A percentile compares a stretch with the other conserved stretches of the same genome.
Conservation (phyloP, 2,329 filamentous ascomycete genomes). For the Lecanosticta acicola region DNA sequence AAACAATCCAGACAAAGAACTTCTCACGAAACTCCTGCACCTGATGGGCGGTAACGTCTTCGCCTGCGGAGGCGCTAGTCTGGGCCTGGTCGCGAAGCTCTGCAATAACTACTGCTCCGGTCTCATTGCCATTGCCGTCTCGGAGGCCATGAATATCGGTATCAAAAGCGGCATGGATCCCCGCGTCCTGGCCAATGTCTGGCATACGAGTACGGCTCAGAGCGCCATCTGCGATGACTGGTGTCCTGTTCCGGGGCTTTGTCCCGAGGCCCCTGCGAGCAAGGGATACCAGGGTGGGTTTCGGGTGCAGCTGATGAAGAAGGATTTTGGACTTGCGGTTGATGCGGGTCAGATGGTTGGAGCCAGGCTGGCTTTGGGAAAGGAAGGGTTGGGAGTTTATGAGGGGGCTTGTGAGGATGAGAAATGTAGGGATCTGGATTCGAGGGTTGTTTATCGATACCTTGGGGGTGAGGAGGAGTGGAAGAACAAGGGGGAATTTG, state of each 20-base stretch:
- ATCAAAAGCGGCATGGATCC: conserved; percentile 55
- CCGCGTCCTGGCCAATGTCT: conserved; percentile 48
- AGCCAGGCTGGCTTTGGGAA: conserved; percentile 46
- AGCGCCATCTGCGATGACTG: conserved; percentile 49
- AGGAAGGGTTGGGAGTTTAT: conserved; percentile 48
- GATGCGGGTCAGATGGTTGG: conserved; percentile 51
- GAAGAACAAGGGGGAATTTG: conserved; percentile 28
- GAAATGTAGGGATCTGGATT: conserved; percentile 51
- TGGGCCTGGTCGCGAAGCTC: conserved; percentile 55
- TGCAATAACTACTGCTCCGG: conserved; percentile 58
- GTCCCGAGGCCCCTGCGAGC: conserved; percentile 43
- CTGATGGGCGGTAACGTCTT: conserved; percentile 53
- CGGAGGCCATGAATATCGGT: conserved; percentile 57
- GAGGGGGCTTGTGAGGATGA: conserved; percentile 47
- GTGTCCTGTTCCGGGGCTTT: conserved; percentile 48
- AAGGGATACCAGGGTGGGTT: conserved; percentile 52
- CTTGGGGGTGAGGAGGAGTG: conserved; percentile 51
- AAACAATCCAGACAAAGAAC: conserved; percentile 40
- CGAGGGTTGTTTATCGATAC: conserved; percentile 53
- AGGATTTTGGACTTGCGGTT: conserved; percentile 53
- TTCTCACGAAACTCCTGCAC: conserved; percentile 41
- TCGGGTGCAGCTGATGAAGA: conserved; percentile 55
- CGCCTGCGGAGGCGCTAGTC: conserved; percentile 50
- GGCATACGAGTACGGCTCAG: conserved; percentile 48
- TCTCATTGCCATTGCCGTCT: conserved; percentile 53